phyloP scores from a whole-genome alignment of 176 grass and related monocot species.

The Zea luxurians region DNA sequence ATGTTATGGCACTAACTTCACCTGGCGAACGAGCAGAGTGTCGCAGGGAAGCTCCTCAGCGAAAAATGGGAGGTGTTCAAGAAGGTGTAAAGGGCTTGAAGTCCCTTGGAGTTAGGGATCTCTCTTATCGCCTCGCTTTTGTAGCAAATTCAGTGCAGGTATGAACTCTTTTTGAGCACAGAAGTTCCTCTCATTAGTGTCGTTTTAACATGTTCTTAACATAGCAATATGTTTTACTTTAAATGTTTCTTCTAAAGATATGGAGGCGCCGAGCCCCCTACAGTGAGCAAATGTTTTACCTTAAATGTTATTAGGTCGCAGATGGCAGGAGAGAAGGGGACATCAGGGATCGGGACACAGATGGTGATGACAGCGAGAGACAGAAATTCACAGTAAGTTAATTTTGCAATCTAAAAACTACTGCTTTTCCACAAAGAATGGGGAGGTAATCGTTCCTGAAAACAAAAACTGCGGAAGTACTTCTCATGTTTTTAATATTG shows the following conservation, averaged over 20 bases:
- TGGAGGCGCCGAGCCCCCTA: too few relatives aligned
- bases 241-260: too few relatives aligned
- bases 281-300: background rate
- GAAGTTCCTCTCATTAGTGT: background rate
- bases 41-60: slow-evolving; percentile 80
- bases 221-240: slow-evolving; percentile 7
- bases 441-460: background rate
- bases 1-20: slow-evolving; percentile 96
- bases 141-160: slow-evolving; percentile 95
- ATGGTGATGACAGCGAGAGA: slow-evolving; percentile 78
- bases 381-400: slow-evolving; percentile 81
- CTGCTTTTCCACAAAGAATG: background rate
- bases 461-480: background rate
- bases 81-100: slow-evolving; percentile 93
- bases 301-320: slow-evolving; percentile 55
- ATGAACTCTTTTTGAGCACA: slow-evolving; percentile 37
- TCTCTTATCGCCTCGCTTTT: slow-evolving; percentile 94
- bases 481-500: background rate
- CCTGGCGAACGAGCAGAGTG: slow-evolving; percentile 97
- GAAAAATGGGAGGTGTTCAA: slow-evolving; percentile 68
- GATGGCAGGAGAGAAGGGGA: slow-evolving; percentile 86
- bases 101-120: slow-evolving; percentile 83
- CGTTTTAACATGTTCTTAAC: background rate
- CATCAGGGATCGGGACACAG: slow-evolving; percentile 66
- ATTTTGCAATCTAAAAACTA: slow-evolving; percentile 1